A percentile compares a stretch with the other conserved stretches of the same genome.
Conservation (phyloP, 192 early-diverging fungal genomes). For the Chytriomyces hyalinus region DNA sequence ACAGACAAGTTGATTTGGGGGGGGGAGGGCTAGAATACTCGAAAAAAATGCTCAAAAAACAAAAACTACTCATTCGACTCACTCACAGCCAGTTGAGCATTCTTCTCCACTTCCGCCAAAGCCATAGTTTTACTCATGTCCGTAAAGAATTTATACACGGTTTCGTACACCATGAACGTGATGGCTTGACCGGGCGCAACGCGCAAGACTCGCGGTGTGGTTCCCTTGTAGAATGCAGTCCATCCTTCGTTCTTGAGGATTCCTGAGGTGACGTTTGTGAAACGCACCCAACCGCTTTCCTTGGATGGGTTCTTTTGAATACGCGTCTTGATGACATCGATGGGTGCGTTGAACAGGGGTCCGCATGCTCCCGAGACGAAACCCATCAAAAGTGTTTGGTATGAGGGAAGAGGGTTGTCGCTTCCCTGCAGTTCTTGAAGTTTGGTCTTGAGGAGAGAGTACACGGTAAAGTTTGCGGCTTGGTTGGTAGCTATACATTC, state of each 20-base stretch:
- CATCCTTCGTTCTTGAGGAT: constrained; percentile 90
- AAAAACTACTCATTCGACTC: constrained; percentile 22
- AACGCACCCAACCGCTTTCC: constrained; percentile 78
- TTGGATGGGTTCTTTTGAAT: constrained; percentile 83
- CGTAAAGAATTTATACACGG: constrained; percentile 54
- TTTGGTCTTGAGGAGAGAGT: constrained; percentile 87
- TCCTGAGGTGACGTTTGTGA: constrained; percentile 74
- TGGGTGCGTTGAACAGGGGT: constrained; percentile 93
- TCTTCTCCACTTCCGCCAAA: constrained; percentile 18
- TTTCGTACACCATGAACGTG: constrained; percentile 82
- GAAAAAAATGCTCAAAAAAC: too few species aligned
- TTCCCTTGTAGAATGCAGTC: constrained; percentile 92
- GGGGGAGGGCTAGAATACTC: too few species aligned
- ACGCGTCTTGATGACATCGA: constrained; percentile 98
- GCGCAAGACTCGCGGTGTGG: constrained; percentile 89
- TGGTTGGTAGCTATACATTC: constrained; percentile 74
- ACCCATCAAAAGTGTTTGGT: constrained; percentile 88
- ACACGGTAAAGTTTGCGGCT: constrained; percentile 98
- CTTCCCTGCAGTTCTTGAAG: constrained; percentile 71
- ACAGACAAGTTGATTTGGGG: too few species aligned
- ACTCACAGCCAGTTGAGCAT: not conserved
- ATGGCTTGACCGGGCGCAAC: constrained; percentile 97
- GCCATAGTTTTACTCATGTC: constrained; percentile 31
- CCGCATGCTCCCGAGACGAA: constrained; percentile 81
- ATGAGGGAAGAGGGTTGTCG: constrained; percentile 74